phyloP scores from a whole-genome alignment of 2,329 filamentous ascomycete species.

The Xylariaceae sp. region DNA sequence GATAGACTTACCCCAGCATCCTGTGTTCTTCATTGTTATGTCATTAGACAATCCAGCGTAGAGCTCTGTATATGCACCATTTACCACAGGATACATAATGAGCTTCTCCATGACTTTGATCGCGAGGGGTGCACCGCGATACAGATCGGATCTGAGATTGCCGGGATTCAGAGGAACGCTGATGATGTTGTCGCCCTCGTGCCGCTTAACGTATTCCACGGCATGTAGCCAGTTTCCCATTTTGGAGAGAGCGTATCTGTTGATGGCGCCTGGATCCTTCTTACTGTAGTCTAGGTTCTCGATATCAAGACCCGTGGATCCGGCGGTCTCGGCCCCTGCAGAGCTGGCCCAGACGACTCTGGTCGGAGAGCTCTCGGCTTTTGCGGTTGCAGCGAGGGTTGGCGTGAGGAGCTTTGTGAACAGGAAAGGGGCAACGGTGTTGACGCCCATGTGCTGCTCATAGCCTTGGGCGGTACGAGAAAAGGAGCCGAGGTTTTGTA shows the following conservation, averaged over 20 bases:
- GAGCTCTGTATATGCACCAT: conserved; percentile 40
- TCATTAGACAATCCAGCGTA: conserved; percentile 39
- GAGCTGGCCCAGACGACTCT: conserved; percentile 30
- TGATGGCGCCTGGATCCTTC: conserved; percentile 17
- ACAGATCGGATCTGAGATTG: conserved; percentile 28
- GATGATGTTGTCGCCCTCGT: conserved; percentile 23
- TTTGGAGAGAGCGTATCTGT: conserved; percentile 18
- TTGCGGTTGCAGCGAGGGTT: conserved; percentile 21
- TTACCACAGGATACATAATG: conserved; percentile 14
- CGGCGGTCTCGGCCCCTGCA: conserved; percentile 13
- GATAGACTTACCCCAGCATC: conserved; percentile 24
- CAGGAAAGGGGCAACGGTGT: conserved; percentile 26
- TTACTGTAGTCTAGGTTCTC: conserved; percentile 21
- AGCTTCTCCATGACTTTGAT: conserved; percentile 6
- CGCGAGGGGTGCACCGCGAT: conserved; percentile 11
- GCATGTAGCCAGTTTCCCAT: conserved; percentile 22
- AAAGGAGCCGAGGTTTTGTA: conserved; percentile 30
- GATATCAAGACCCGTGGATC: conserved; percentile 17
- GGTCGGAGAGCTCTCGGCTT: conserved; percentile 7
- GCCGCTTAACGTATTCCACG: conserved; percentile 24
- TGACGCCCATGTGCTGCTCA: conserved; percentile 29
- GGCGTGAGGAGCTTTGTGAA: conserved; percentile 28
- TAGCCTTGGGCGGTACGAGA: conserved; percentile 31
- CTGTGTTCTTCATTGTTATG: conserved; percentile 32
- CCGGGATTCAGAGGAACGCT: conserved; percentile 28